Evolutionary conservation across 176 grass and related monocot species (phyloP), one percentile per base, ranked within the genome.

Genomic region (Ensete ventricosum): DNA sequence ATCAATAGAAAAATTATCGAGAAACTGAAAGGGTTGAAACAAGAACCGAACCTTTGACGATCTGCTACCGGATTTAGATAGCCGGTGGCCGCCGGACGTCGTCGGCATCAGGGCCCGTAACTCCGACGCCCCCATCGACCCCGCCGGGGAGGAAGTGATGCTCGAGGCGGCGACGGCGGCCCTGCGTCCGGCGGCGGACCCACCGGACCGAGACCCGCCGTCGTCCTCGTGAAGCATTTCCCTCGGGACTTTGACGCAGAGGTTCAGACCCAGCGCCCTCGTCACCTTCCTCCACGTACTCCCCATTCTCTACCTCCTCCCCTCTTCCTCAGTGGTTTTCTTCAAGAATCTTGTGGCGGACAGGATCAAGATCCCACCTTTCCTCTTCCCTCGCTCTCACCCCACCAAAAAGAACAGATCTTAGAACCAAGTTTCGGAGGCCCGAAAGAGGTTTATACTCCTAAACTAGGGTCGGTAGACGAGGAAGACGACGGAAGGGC

Each of bases 221-320:
- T 60, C 8, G 63, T 59, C 52, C 67, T 72, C 14, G 73, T 25
- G n/a, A 67, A 66, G 9, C 82, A 81, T 51, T 10, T 58, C 23
- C 14, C 54, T 54, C 24, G 87, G 84, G 9, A 52, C 66, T 14
- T 79, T 73, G 66, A 66, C 80, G 72, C 83, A 84, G 75, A 96
- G 80, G 17, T 86, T 71, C 63, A 81, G 25, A 25, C 85, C 81
- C 76, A 96, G 53, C 67, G 83, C 85, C 85, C 51, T 71, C 92
- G 82, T 92, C n/a, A 80, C 87, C 74, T 80, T 82, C 87, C 88
- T 90, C 92, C 92, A 96, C 77, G 89, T 87, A 64, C 78, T 72
- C 79, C 87, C 87, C 89, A 96, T 92, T 78, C 9, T 57, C 43
- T 64, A 68, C 24, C 49, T 22, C 29, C 54, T 72, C 11, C 52